Evolutionary conservation across 148 eudicot genomes (phyloP).

Genomic region (Amaranthus hypochondriacus): DNA sequence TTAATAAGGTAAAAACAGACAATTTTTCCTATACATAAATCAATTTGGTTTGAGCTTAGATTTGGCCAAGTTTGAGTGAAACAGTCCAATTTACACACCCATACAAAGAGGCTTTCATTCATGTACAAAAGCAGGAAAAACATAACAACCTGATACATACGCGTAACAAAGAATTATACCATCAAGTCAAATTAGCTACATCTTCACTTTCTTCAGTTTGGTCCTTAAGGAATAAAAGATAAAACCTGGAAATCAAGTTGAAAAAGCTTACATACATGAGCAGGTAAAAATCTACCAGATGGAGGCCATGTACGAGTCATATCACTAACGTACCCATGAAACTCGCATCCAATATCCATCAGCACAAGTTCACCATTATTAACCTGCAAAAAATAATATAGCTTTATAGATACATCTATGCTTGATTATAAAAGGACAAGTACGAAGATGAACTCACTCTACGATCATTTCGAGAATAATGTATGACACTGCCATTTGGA

Average conservation of each 20-base stretch:
- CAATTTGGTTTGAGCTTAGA: too few relatives aligned
- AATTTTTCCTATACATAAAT: too few relatives aligned
- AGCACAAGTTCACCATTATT: constrained; percentile 66
- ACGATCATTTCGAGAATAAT: constrained; percentile 91
- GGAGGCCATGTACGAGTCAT: constrained; percentile 99
- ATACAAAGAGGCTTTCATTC: too few relatives aligned
- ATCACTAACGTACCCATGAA: constrained; percentile 95
- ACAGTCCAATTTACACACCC: too few relatives aligned
- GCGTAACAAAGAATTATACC: too few relatives aligned
- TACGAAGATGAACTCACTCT: constrained; percentile 45
- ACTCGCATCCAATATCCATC: constrained; percentile 93
- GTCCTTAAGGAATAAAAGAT: too few relatives aligned
- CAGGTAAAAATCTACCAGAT: constrained; percentile 59
- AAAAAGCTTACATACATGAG: constrained; percentile 45
- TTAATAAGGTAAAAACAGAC: too few relatives aligned
- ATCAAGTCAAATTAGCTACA: too few relatives aligned
- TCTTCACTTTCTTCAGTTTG: too few relatives aligned
- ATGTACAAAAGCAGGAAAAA: too few relatives aligned
- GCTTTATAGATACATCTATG: constrained; percentile 5
- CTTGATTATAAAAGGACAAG: neutral
- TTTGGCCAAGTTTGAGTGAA: too few relatives aligned
- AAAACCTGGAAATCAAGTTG: neutral
- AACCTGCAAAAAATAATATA: constrained; percentile 41
- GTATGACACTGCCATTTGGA: constrained; percentile 79
- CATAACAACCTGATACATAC: too few relatives aligned